Conservation (phyloP, 305 asterid species). For the Solanum hybrid region DNA sequence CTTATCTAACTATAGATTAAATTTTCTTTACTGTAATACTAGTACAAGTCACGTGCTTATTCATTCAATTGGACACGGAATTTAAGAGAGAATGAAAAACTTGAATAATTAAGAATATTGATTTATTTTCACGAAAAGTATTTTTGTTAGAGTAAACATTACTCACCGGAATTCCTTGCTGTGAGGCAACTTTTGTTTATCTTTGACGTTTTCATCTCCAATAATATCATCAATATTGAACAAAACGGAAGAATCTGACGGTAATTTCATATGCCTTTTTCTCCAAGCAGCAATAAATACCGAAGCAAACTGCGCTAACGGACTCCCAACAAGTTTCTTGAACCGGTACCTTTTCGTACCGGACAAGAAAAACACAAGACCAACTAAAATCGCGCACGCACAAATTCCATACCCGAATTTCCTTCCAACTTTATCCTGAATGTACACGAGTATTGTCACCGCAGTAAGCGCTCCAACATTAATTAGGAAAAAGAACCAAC, state of each 20-base stretch:
- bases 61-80: neutral
- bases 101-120: neutral
- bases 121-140: no score
- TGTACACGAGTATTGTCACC: conserved; percentile 50
- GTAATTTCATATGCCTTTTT: conserved; percentile 44
- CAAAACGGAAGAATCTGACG: conserved; percentile 45
- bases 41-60: neutral
- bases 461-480: conserved; percentile 35
- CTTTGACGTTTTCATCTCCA: conserved; percentile 16
- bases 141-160: no score
- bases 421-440: conserved; percentile 69
- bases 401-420: conserved; percentile 72
- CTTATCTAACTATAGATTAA: neutral
- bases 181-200: conserved; percentile 61
- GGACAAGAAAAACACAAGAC: conserved; percentile 35
- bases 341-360: conserved; percentile 69
- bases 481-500: conserved; percentile 73
- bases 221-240: conserved; percentile 30
- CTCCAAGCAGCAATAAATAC: conserved; percentile 69
- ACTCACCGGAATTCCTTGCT: conserved; percentile 58
- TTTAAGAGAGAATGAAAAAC: neutral
- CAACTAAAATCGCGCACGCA: conserved; percentile 49
- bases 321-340: conserved; percentile 78
- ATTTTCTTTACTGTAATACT: neutral
- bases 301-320: conserved; percentile 65